A percentile compares a stretch with the other conserved stretches of the same genome.
Evolutionary conservation across 345 rosid genomes (phyloP).

Genomic region (Populus pruinosa): DNA sequence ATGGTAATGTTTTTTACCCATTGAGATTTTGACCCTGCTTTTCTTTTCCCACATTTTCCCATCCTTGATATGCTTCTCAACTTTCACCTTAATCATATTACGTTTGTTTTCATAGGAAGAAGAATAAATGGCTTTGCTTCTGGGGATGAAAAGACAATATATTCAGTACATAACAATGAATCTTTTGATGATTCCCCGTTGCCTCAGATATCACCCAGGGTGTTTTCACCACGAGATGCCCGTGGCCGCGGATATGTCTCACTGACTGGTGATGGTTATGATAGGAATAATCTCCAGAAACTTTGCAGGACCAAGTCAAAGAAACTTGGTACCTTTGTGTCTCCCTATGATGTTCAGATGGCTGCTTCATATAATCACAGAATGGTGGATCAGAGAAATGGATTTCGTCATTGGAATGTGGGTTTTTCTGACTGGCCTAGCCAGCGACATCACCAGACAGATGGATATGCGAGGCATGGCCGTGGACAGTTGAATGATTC

Average conservation of each 20-base stretch:
- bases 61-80: not conserved
- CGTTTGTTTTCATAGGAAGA: constrained; percentile 52
- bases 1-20: constrained; percentile 28
- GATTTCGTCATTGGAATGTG: constrained; percentile 41
- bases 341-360: constrained; percentile 31
- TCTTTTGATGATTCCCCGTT: constrained; percentile 50
- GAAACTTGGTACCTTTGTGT: constrained; percentile 32
- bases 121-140: constrained; percentile 60
- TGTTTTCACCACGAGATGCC: constrained; percentile 32
- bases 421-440: constrained; percentile 51
- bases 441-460: constrained; percentile 33
- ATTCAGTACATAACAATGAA: constrained; percentile 52
- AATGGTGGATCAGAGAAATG: constrained; percentile 47
- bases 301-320: constrained; percentile 46
- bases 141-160: constrained; percentile 60
- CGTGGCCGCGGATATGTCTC: constrained; percentile 43
- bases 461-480: constrained; percentile 37
- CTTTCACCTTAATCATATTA: constrained; percentile 11
- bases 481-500: constrained; percentile 43
- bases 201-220: constrained; percentile 50
- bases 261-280: constrained; percentile 41
- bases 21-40: not conserved
- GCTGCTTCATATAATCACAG: constrained; percentile 31
- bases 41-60: not conserved
- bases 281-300: constrained; percentile 46